These are phyloP conservation scores for Penicillium sp. DNA, from an alignment of 2,329 filamentous ascomycete genomes.

Conservation along the genomic window DNA sequence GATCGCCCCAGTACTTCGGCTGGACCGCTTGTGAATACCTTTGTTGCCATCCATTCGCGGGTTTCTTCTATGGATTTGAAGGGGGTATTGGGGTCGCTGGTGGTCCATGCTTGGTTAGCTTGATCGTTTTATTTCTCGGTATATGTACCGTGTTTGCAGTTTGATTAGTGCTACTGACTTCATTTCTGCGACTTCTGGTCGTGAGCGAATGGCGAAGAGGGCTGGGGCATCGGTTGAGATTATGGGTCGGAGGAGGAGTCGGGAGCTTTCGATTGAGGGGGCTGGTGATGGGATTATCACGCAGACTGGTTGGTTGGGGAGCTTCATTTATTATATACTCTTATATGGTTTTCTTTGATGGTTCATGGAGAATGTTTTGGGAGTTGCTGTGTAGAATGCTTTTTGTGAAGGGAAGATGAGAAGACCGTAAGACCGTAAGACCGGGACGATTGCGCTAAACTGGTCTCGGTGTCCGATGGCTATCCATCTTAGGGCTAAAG, in stretches of 20 bases:
- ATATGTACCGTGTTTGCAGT: too few relatives aligned
- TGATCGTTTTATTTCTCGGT: background rate
- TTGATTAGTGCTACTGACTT: too few relatives aligned
- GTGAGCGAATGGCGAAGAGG: constrained; percentile 25
- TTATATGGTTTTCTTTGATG: too few relatives aligned
- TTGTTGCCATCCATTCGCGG: constrained; percentile 24
- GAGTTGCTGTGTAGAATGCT: too few relatives aligned
- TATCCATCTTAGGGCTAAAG: too few relatives aligned
- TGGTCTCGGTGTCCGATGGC: background rate
- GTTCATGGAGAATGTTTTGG: too few relatives aligned
- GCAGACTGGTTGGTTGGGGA: constrained; percentile 15
- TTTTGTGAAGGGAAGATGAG: background rate
- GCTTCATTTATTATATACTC: too few relatives aligned
- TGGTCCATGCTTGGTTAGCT: constrained; percentile 1
- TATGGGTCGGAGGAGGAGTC: constrained; percentile 24
- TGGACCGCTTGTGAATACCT: constrained; percentile 20
- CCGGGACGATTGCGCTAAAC: background rate
- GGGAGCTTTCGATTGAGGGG: constrained; percentile 18
- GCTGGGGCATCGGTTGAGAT: constrained; percentile 18
- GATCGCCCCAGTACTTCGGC: constrained; percentile 19
- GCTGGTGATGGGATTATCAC: constrained; percentile 11
- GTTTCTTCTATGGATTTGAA: constrained; percentile 24
- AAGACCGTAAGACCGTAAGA: too few relatives aligned
- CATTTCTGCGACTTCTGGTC: constrained; percentile 24
- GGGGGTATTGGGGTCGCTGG: constrained; percentile 24